Base-by-base conservation (phyloP, 2,329 filamentous ascomycete species). In the Penicillium sp. region DNA sequence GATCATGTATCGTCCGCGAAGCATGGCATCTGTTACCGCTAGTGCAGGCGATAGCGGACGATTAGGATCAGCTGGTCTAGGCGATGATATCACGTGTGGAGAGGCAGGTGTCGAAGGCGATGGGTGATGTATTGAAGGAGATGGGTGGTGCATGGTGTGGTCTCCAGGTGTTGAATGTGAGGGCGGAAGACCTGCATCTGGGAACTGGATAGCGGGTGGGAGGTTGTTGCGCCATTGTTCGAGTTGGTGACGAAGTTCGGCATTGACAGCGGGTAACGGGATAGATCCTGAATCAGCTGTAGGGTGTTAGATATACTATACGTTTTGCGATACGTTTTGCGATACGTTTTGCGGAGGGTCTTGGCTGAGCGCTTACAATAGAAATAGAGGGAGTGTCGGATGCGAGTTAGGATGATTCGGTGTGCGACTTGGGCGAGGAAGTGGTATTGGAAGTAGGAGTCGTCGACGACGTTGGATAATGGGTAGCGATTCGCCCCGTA, bases 391-490 rank as follows among this genome's bases (percentile, higher is more conserved):
- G 75, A 81, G 59, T 82, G 78, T 52, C 80, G 78, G 27, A 83
- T 78, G 7, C 82, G 78, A 1, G 80, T 84, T 9, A 84, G 74
- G 52, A 84, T 81, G 56, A 83, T 83, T 46, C 82, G 78, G 64
- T 84, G 81, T 7, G 82, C 81, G 35, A 82, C 81, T 63, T 84
- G 82, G 26, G 81, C 81, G 6, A 84, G 76, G 59, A 84, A 84
- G 60, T 84, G 82, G 56, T 83, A 84, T 65, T 84, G 81, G 68
- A 82, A 84, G 59, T 81, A 81, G 1, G 81, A 78, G 57, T 83
- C 81, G 54, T 82, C 79, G 39, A 81, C 75, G 47, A 81, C 75
- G 6, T 71, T 73, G 8, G 66, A 60, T 16, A 71, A 60, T 16
- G 67, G 61, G 47, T 67, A 67, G 7, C 71, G 65, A 49, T 57